Conservation (phyloP, 345 rosid species). For the Euclidium syriacum region DNA sequence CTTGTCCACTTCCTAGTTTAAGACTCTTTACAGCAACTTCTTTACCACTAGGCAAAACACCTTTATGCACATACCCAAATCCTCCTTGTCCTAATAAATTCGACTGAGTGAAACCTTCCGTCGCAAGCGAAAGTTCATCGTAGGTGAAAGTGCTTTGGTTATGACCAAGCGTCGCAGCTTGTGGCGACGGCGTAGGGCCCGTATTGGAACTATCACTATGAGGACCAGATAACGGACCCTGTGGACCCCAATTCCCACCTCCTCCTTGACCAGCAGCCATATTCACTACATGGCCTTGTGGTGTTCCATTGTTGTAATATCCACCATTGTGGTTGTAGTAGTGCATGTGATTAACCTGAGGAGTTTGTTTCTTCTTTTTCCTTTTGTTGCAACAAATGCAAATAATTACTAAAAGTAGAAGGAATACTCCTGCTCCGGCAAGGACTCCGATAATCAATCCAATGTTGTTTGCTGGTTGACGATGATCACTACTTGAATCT, state of each 20-base stretch:
- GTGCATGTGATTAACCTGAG: slow-evolving; percentile 25
- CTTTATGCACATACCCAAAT: slow-evolving; percentile 82
- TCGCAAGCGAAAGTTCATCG: slow-evolving; percentile 67
- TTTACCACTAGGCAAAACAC: slow-evolving; percentile 65
- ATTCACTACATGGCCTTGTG: slow-evolving; percentile 16
- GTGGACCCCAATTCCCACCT: slow-evolving; percentile 25
- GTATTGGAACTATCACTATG: slow-evolving; percentile 46
- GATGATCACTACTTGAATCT: slow-evolving; percentile 6
- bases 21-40: slow-evolving; percentile 85
- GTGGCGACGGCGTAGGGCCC: slow-evolving; percentile 51
- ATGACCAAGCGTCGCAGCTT: slow-evolving; percentile 45
- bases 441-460: slow-evolving; percentile 36
- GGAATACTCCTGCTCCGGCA: slow-evolving; percentile 32
- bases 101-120: slow-evolving; percentile 52
- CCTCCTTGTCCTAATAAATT: slow-evolving; percentile 85
- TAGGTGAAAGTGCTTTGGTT: slow-evolving; percentile 57
- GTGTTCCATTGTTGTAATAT: slow-evolving; percentile 25
- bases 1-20: slow-evolving; percentile 75
- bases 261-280: slow-evolving; percentile 38
- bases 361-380: slow-evolving; percentile 33
- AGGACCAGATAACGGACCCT: slow-evolving; percentile 23
- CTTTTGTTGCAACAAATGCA: slow-evolving; percentile 29
- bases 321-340: slow-evolving; percentile 29
- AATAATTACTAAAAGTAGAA: slow-evolving; percentile 26
- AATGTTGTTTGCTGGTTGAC: slow-evolving; percentile 7